Percentiles rank a stretch among this genome's conserved stretches.
Conservation (phyloP, 176 grass and related monocot species). For the Rhipidocladum racemiflorum region DNA sequence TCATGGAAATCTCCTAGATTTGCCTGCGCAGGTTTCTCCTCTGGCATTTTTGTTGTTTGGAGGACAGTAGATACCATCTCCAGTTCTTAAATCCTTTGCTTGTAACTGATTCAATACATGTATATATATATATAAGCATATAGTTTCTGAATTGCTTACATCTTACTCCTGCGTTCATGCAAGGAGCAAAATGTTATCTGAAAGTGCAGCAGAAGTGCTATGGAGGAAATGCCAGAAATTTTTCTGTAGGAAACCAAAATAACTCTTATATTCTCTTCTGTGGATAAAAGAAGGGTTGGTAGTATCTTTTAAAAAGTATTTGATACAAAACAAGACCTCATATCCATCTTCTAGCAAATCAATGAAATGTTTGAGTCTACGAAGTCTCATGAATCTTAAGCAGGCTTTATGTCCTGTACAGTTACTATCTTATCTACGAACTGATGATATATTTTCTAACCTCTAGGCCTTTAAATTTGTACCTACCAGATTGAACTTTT, state of each 20-base stretch:
- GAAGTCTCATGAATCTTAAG: background rate
- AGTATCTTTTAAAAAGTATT: background rate
- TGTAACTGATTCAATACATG: constrained; percentile 34
- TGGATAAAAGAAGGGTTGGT: background rate
- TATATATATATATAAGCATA: constrained; percentile 38
- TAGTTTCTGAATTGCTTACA: background rate
- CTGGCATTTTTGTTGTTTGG: background rate
- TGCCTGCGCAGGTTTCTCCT: background rate
- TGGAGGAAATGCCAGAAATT: background rate
- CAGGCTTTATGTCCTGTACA: background rate
- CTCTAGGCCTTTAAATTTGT: background rate
- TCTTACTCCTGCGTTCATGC: background rate
- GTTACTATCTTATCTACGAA: background rate
- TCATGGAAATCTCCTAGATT: background rate
- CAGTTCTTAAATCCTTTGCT: constrained; percentile 24
- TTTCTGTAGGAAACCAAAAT: background rate
- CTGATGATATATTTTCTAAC: too few species aligned
- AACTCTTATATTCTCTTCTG: background rate
- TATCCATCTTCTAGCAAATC: background rate
- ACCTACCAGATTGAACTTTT: background rate
- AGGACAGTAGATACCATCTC: background rate
- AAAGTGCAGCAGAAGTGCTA: background rate
- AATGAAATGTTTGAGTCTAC: background rate
- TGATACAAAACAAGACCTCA: background rate
- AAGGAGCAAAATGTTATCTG: background rate